phyloP scores from a whole-genome alignment of 2,329 filamentous ascomycete species.

The Byssoonygena ceratinophila region DNA sequence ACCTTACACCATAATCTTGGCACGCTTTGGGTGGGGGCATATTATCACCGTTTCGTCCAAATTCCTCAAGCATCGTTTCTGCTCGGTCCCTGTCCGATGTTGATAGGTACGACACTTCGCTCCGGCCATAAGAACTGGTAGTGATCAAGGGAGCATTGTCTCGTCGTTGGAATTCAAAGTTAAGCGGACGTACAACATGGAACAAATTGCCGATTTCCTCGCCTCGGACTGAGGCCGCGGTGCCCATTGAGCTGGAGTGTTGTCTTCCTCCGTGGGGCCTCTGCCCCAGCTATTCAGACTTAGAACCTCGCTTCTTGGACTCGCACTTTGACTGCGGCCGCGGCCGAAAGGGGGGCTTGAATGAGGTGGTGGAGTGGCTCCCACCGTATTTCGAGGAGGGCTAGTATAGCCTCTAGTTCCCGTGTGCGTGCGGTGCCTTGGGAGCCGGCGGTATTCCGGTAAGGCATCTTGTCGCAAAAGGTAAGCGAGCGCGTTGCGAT shows the following conservation, averaged over 20 bases:
- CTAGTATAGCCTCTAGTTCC: too few species aligned
- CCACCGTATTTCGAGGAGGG: neutral
- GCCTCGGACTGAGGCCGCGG: neutral
- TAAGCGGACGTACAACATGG: neutral
- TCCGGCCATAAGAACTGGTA: neutral
- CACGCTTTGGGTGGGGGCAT: neutral
- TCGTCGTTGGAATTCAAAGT: neutral
- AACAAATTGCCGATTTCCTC: neutral
- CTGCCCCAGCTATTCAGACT: neutral
- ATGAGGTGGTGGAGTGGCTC: neutral
- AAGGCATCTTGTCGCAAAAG: too few species aligned
- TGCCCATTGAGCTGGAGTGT: neutral
- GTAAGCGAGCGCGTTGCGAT: too few species aligned
- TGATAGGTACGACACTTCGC: neutral
- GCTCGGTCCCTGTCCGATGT: neutral
- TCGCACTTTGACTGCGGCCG: neutral
- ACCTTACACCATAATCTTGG: neutral
- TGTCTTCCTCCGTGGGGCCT: neutral
- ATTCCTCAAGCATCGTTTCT: neutral
- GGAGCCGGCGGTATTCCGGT: too few species aligned
- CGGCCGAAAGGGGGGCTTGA: neutral
- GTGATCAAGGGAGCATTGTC: neutral
- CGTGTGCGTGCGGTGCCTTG: too few species aligned
- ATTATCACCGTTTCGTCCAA: neutral
- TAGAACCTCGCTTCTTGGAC: neutral